Base-by-base conservation (phyloP, 2,329 filamentous ascomycete genomes). In the Ophidiomyces ophidiicola region DNA sequence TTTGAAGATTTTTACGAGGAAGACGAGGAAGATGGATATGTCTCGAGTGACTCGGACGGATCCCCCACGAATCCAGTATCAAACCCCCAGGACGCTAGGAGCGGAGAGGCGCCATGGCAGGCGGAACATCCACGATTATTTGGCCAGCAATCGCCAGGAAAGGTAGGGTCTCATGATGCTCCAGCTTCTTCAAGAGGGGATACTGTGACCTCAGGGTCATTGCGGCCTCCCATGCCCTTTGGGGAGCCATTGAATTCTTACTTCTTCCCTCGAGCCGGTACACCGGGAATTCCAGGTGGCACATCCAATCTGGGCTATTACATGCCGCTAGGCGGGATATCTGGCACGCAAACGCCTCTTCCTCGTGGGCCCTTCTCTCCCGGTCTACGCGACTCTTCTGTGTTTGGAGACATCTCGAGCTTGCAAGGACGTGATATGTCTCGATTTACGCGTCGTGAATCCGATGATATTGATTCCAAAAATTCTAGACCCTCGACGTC, bases 1-100 rank as follows among this genome's bases (percentile, higher is more conserved):
- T 72, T 96, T 43, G 80, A 86, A 0, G 90, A 98, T 53, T 98
- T 98, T 56, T 98, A 98, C 66, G 90, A 94, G 25, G 80, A 81
- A 44, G 71, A 73, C 15, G 68, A 74, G 18, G 71, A 69, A 6
- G 61, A 62, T n/a, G 21, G n/a, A 7, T 48, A 57, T 14, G 45
- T 52, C 10, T 62, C 60, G 10, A 57, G 57, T n/a, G 49, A 53
- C 8, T 59, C 58, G 1, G 58, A 59, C 30, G 58, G 57, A 36
- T 49, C 31, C 11, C 24, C 38, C 10, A 34, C 31, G 18, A n/a
- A 23, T 19, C 24, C 18, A 11, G 6, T 30, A 21, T 30, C 31
- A 2, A 23, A 8, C 21, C 12, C 12, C 12, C 11, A 8, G 17
- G 14, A 17, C 25, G 38, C 29, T 17, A 31, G 14, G 17, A 25